phyloP scores from a whole-genome alignment of 495 filamentous ascomycete genomes.

The Filosporella fistucella region DNA sequence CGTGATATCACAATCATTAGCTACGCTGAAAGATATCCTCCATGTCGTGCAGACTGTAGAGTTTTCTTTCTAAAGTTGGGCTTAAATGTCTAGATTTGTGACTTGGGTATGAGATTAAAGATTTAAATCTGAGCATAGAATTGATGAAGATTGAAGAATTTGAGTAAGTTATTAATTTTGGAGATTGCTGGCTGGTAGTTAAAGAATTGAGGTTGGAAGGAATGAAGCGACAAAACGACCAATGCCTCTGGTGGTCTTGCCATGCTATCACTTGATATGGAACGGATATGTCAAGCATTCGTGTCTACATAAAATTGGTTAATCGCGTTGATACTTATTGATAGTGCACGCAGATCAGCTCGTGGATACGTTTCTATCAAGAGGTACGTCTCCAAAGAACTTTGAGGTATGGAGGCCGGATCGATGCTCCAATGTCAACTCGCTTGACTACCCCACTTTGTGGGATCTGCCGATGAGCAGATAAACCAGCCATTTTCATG shows the following conservation, averaged over 20 bases:
- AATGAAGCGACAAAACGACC: not conserved
- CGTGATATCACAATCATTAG: too few species aligned
- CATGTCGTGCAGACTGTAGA: not conserved
- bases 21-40: not conserved
- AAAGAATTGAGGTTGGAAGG: not conserved
- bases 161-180: not conserved
- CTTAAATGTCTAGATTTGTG: not conserved
- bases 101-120: not conserved
- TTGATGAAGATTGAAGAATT: not conserved
- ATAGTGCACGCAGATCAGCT: not conserved
- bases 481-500: too few species aligned
- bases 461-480: too few species aligned
- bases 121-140: not conserved
- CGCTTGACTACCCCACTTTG: too few species aligned
- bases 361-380: not conserved
- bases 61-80: not conserved
- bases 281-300: not conserved
- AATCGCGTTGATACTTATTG: not conserved
- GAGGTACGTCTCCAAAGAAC: not conserved
- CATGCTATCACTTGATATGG: not conserved
- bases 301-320: not conserved
- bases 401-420: not conserved
- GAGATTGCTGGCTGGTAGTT: not conserved
- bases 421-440: too few species aligned
- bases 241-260: not conserved